These are phyloP conservation scores for Raffaelea deltoideospora DNA, from an alignment of 2,329 filamentous ascomycete species.

Conservation along the genomic window DNA sequence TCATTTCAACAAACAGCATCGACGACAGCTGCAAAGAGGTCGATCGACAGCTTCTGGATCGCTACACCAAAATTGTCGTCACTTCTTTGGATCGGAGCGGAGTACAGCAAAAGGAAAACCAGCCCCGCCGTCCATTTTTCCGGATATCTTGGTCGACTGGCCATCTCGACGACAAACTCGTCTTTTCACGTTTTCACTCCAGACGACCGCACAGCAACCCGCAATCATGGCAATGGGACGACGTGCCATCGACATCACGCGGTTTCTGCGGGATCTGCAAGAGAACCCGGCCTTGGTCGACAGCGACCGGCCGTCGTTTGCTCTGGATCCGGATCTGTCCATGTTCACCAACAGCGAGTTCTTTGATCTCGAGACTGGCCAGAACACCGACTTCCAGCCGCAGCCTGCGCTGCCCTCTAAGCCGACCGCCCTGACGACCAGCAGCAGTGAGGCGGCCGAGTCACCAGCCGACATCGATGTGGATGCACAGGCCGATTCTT, in stretches of 20 bases:
- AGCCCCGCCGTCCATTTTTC: no score
- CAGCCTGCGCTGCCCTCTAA: conserved; percentile 31
- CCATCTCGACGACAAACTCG: no score
- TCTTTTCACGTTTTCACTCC: not conserved
- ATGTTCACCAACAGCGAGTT: conserved; percentile 75
- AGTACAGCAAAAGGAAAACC: no score
- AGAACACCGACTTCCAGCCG: conserved; percentile 42
- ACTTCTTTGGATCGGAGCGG: no score
- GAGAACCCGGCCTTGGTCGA: conserved; percentile 37
- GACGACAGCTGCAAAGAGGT: no score
- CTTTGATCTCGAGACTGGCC: conserved; percentile 60
- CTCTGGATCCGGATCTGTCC: conserved; percentile 53
- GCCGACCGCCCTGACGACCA: conserved; percentile 18
- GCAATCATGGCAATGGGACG: conserved; percentile 54
- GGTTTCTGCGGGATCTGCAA: conserved; percentile 80
- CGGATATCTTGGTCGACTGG: no score
- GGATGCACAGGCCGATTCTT: no score
- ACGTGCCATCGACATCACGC: conserved; percentile 73
- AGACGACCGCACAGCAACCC: not conserved
- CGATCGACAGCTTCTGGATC: no score
- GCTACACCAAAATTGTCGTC: no score
- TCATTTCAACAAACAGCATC: no score
- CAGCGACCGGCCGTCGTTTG: conserved; percentile 38
- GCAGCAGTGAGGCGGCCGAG: no score
- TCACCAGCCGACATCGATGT: no score